A percentile compares a stretch with the other conserved stretches of the same genome.
These are phyloP conservation scores for Mycogone perniciosa DNA, from an alignment of 2,329 filamentous ascomycete species.

Conservation along the genomic window DNA sequence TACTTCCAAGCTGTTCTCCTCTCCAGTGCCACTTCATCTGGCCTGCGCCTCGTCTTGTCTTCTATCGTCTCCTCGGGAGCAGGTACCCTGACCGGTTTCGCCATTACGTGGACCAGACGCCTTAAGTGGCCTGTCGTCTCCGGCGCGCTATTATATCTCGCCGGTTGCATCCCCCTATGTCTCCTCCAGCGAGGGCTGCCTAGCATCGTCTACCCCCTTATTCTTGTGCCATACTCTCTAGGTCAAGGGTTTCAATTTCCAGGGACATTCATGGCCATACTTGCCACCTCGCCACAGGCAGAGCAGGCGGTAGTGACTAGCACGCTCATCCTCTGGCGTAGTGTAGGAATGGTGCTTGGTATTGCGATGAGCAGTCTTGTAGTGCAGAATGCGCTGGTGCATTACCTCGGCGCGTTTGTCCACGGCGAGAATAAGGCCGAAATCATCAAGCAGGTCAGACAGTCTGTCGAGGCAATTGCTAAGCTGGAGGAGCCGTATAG, in stretches of 20 bases:
- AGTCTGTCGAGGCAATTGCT: conserved; percentile 49
- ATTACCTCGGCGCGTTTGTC: conserved; percentile 54
- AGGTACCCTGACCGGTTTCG: conserved; percentile 54
- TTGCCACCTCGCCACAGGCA: conserved; percentile 51
- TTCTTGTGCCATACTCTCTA: conserved; percentile 49
- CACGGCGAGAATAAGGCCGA: conserved; percentile 50
- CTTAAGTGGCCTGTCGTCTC: conserved; percentile 53
- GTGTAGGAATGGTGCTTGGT: conserved; percentile 66
- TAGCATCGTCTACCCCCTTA: conserved; percentile 46
- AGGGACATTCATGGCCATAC: conserved; percentile 55
- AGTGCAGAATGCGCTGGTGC: conserved; percentile 62
- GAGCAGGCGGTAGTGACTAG: conserved; percentile 65
- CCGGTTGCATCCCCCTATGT: conserved; percentile 45
- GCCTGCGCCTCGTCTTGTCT: conserved; percentile 63
- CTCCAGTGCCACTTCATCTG: conserved; percentile 62
- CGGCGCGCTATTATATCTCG: conserved; percentile 42
- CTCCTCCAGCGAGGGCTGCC: conserved; percentile 47
- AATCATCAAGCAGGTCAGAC: conserved; percentile 46
- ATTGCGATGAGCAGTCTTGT: conserved; percentile 65
- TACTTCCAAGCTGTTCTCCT: conserved; percentile 73
- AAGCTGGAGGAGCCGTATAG: conserved; percentile 38
- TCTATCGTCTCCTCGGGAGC: conserved; percentile 48
- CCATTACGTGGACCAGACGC: conserved; percentile 53
- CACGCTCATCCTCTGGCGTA: conserved; percentile 66
- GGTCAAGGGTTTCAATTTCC: conserved; percentile 62